A percentile compares a stretch with the other conserved stretches of the same genome.
Conservation (phyloP, 257 asterid genomes). For the Ocimum tenuiflorum region DNA sequence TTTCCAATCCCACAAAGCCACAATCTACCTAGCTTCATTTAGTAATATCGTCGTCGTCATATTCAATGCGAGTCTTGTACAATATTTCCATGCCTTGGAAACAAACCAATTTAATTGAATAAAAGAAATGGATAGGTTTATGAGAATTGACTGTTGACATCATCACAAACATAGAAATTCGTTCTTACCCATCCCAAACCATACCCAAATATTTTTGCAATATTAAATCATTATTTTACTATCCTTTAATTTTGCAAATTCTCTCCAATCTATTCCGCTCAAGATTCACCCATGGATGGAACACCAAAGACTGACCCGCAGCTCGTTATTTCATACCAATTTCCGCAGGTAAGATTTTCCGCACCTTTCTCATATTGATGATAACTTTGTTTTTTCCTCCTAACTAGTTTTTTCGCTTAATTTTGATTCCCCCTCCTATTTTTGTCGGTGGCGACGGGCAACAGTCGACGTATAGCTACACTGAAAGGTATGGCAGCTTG, state of each 20-base stretch:
- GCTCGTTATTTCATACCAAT: constrained; percentile 47
- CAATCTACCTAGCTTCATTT: too few relatives aligned
- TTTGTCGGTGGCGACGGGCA: constrained; percentile 13
- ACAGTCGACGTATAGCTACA: constrained; percentile 52
- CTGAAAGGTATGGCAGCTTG: constrained; percentile 48
- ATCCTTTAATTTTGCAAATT: neutral
- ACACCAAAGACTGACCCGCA: constrained; percentile 51
- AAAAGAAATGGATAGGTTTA: too few relatives aligned
- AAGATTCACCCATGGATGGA: constrained; percentile 41
- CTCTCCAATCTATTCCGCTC: neutral
- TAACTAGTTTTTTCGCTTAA: neutral
- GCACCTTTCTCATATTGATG: neutral
- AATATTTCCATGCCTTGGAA: too few relatives aligned
- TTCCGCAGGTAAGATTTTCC: constrained; percentile 40
- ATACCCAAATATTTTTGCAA: too few relatives aligned
- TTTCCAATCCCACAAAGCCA: too few relatives aligned
- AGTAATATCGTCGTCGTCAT: too few relatives aligned
- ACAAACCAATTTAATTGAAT: too few relatives aligned
- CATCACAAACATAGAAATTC: too few relatives aligned
- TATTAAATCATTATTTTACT: too few relatives aligned
- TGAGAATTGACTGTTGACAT: too few relatives aligned
- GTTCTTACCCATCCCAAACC: too few relatives aligned
- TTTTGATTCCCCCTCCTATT: neutral
- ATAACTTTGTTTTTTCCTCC: neutral
- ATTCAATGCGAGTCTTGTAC: too few relatives aligned